Base-by-base conservation (phyloP, 2,329 filamentous ascomycete genomes). In the Thielaviopsis populi region DNA sequence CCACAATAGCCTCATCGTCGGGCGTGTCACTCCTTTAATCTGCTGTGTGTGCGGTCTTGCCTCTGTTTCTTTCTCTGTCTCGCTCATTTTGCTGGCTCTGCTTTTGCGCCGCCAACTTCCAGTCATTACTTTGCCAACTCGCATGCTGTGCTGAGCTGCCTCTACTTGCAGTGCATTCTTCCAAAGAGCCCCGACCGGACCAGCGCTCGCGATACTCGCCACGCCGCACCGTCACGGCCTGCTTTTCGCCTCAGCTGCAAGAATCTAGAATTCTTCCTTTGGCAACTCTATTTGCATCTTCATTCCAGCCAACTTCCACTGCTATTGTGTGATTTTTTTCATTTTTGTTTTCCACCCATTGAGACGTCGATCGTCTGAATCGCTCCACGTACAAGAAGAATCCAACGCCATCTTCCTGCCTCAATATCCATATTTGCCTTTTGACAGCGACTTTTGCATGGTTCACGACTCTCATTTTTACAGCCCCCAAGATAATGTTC, bases 21-120 rank as follows among this genome's bases (percentile, higher is more conserved):
- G 80, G 80, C 79, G 74, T 75, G 77, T 75, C 82, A 77, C 75
- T 83, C 80, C 70, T 81, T 82, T 76, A 71, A 69, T 68, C 53
- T 37, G 27, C 3, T 56, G 53, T n/a, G 50, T 56, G 27, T 65
- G 62, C 61, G 41, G 65, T 63, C 69, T 71, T 70, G 62, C 67
- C 67, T 68, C 67, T 68, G 66, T 67, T 65, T 67, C 63, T 66
- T 64, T 68, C 33, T 48, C 46, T 11, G 46, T 50, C 19, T 19
- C 46, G 10, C 46, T 50, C 46, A n/a, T n/a, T n/a, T n/a, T n/a
- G n/a, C n/a, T n/a, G n/a, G n/a, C n/a, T n/a, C n/a, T n/a, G n/a
- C n/a, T n/a, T n/a, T n/a, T n/a, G 33, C 33, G 6, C 7, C 30
- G 30, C 30, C 66, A 66, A 33, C 27, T 10, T 42, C 13, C 58